Conservation (phyloP, 176 grass and related monocot species). For the Bolboschoenus planiculmis region DNA sequence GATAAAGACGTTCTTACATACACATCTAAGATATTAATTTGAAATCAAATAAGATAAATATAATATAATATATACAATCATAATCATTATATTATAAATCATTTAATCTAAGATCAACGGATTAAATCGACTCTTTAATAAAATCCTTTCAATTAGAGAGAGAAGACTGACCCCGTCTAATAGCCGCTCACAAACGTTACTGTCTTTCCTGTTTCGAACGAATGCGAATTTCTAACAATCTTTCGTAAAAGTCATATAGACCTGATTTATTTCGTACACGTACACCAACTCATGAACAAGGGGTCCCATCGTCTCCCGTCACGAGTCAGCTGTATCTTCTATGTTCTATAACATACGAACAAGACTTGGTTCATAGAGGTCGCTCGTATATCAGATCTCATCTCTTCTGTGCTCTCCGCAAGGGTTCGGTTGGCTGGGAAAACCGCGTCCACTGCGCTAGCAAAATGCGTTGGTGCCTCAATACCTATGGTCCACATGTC, state of each 20-base stretch:
- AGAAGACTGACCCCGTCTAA: no score
- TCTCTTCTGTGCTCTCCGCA: neutral
- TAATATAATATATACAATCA: neutral
- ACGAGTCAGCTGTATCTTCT: neutral
- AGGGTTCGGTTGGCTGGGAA: neutral
- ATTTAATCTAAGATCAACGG: neutral
- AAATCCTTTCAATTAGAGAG: neutral
- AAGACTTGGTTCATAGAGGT: neutral
- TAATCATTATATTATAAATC: neutral
- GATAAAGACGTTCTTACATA: no score
- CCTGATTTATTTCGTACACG: neutral
- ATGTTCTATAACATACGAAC: neutral
- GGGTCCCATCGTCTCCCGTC: neutral
- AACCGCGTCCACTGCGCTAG: neutral
- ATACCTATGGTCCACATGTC: neutral
- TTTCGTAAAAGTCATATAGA: neutral
- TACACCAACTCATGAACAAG: neutral
- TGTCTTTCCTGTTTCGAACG: neutral
- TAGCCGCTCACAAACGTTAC: neutral
- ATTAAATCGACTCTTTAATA: neutral
- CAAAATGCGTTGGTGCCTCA: neutral
- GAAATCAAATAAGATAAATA: no score
- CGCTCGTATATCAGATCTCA: neutral
- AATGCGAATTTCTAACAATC: neutral
- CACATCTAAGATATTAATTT: no score